Conservation (phyloP, 2,329 filamentous ascomycete genomes). For the Fusarium ambrosium region DNA sequence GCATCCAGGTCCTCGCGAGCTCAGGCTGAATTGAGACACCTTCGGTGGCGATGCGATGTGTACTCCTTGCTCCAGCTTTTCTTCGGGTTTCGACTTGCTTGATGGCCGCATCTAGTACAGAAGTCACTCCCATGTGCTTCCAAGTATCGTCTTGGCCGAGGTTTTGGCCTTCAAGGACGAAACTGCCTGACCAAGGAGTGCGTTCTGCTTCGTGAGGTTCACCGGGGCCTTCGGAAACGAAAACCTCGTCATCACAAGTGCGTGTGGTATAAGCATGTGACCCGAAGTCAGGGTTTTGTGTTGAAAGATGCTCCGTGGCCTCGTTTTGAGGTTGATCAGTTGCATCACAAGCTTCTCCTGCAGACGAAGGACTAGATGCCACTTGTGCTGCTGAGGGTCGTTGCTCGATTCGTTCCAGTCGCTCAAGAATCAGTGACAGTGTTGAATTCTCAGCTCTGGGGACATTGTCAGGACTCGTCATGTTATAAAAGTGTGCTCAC, state of each 20-base stretch:
- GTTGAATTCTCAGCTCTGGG: background rate
- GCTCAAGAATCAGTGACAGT: background rate
- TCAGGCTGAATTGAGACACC: background rate
- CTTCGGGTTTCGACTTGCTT: background rate
- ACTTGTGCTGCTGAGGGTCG: background rate
- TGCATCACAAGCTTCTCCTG: background rate
- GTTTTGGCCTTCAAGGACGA: background rate
- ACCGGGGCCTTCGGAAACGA: background rate
- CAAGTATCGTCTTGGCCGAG: background rate
- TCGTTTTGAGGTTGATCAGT: background rate
- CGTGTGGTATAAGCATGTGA: background rate
- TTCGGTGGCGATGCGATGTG: background rate
- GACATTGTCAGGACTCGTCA: background rate
- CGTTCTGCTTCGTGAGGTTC: too few relatives aligned
- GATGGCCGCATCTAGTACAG: background rate
- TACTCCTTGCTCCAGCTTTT: background rate
- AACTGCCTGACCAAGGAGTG: background rate
- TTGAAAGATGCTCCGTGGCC: background rate
- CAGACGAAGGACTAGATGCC: background rate
- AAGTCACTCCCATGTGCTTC: background rate
- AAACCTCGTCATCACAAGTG: background rate
- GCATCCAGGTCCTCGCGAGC: background rate
- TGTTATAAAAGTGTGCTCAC: too few relatives aligned
- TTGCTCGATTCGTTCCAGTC: background rate
- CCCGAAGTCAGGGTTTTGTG: background rate